These are phyloP conservation scores for Fusarium aywerte DNA, from an alignment of 2,329 filamentous ascomycete genomes.

Conservation along the genomic window DNA sequence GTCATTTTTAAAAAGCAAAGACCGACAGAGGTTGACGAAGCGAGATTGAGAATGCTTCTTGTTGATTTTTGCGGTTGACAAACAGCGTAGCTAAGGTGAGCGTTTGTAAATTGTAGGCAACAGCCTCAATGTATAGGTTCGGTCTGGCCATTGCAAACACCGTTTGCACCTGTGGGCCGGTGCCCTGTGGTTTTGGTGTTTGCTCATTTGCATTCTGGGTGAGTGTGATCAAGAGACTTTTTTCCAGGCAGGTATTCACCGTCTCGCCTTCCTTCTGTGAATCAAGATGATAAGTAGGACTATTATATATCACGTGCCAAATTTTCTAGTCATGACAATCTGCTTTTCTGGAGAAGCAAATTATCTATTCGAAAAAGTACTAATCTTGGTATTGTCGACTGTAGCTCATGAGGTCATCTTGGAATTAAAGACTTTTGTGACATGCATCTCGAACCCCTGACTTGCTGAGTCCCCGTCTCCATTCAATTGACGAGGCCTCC, in stretches of 20 bases:
- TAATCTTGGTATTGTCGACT: not conserved
- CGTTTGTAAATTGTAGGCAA: not conserved
- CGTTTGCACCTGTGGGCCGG: not conserved
- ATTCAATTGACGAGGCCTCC: constrained; percentile 38
- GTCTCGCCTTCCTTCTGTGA: constrained; percentile 6
- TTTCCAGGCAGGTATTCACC: not conserved
- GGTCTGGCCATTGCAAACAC: not conserved
- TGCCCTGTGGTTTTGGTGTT: constrained; percentile 1
- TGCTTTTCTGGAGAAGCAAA: not conserved
- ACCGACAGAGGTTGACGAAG: not conserved
- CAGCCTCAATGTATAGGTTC: too few species aligned
- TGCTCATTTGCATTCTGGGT: constrained; percentile 7
- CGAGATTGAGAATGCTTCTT: not conserved
- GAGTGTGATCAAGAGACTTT: constrained; percentile 2
- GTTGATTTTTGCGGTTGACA: not conserved
- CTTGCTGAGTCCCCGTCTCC: constrained; percentile 31
- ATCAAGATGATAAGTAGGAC: not conserved
- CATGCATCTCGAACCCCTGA: constrained; percentile 32
- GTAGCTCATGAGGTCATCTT: constrained; percentile 27
- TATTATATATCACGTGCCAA: not conserved
- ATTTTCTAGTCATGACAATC: not conserved
- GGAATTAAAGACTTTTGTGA: constrained; percentile 10
- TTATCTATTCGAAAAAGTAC: not conserved
- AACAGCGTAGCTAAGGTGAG: not conserved
- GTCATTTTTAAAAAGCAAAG: not conserved